Conservation (phyloP, 2,329 filamentous ascomycete species). For the Pyricularia sp. region DNA sequence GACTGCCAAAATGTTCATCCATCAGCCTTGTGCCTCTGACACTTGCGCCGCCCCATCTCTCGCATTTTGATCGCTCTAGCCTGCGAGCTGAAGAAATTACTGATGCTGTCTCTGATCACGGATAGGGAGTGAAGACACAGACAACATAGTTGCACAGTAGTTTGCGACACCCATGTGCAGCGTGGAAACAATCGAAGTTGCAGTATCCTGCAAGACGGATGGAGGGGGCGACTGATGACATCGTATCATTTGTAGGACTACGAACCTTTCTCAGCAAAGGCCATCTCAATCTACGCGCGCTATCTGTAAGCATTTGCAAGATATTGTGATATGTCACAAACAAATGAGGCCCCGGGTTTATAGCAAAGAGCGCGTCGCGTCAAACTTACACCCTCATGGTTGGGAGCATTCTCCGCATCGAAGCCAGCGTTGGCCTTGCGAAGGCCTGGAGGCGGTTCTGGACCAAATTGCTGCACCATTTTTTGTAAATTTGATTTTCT, state of each 20-base stretch:
- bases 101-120: neutral
- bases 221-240: neutral
- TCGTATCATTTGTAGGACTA: neutral
- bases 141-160: neutral
- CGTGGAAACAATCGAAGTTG: neutral
- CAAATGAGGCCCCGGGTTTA: neutral
- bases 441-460: conserved; percentile 1
- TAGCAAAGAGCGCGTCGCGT: conserved; percentile 1
- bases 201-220: neutral
- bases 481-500: conserved; percentile 6
- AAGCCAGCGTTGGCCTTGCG: conserved; percentile 36
- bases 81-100: too few relatives aligned
- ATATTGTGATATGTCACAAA: neutral
- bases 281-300: conserved; percentile 75
- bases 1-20: conserved; percentile 27
- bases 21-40: neutral
- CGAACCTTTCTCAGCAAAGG: conserved; percentile 90
- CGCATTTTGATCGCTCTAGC: neutral
- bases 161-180: neutral
- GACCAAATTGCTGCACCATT: conserved; percentile 16
- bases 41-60: neutral
- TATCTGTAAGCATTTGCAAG: neutral
- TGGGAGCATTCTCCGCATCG: conserved; percentile 41
- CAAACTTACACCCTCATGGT: conserved; percentile 41
- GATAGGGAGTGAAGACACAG: neutral